Percentiles rank a stretch among this genome's conserved stretches.
Evolutionary conservation across 805 yeast genomes (phyloP).

Genomic region (Ogataea parapolymorpha): DNA sequence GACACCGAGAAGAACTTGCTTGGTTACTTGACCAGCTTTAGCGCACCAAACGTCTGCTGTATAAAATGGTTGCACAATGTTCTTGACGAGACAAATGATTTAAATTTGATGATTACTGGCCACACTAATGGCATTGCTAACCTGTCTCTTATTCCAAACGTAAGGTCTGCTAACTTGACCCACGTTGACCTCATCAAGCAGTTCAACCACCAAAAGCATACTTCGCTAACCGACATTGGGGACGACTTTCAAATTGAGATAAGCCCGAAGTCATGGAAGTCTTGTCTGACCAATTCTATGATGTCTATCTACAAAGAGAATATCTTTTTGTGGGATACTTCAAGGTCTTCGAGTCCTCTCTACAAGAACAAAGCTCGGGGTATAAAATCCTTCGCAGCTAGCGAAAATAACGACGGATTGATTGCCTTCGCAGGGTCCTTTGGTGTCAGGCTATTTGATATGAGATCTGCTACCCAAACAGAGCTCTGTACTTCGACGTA

Average conservation of each 20-base stretch:
- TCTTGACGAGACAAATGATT: slow-evolving; percentile 24
- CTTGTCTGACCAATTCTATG: slow-evolving; percentile 44
- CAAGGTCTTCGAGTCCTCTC: slow-evolving; percentile 56
- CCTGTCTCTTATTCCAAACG: slow-evolving; percentile 60
- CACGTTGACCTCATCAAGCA: slow-evolving; percentile 74
- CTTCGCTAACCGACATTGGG: slow-evolving; percentile 30
- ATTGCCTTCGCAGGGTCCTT: slow-evolving; percentile 65
- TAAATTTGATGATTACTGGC: slow-evolving; percentile 58
- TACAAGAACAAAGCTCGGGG: slow-evolving; percentile 52
- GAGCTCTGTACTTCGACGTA: slow-evolving; percentile 36
- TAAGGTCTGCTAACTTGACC: slow-evolving; percentile 33
- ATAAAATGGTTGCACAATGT: slow-evolving; percentile 48
- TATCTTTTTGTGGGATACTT: slow-evolving; percentile 73
- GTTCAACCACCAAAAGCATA: slow-evolving; percentile 73
- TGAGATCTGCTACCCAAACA: slow-evolving; percentile 44
- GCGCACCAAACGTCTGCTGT: slow-evolving; percentile 52
- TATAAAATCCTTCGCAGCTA: slow-evolving; percentile 47
- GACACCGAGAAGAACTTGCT: slow-evolving; percentile 39
- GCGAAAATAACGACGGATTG: slow-evolving; percentile 45
- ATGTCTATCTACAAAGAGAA: slow-evolving; percentile 65
- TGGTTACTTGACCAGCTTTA: slow-evolving; percentile 57
- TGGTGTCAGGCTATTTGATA: slow-evolving; percentile 73
- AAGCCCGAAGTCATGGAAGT: slow-evolving; percentile 39
- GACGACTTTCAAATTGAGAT: slow-evolving; percentile 35
- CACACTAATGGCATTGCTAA: slow-evolving; percentile 75